A percentile compares a stretch with the other conserved stretches of the same genome.
These are phyloP conservation scores for Umbelopsis sp. DNA, from an alignment of 192 early-diverging fungal genomes.

Conservation along the genomic window DNA sequence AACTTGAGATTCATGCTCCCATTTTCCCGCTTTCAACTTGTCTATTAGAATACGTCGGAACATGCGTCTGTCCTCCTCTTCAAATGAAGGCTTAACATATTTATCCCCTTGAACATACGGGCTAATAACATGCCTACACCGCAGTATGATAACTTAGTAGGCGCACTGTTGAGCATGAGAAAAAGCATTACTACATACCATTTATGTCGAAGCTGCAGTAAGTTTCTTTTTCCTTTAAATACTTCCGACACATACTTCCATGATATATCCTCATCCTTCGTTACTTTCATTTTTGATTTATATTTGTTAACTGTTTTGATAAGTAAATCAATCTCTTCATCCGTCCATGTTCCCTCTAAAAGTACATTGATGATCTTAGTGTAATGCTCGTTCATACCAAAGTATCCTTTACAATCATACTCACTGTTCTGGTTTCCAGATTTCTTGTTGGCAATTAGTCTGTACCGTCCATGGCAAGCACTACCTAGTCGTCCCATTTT, in stretches of 20 bases:
- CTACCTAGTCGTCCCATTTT: background rate
- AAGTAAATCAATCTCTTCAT: background rate
- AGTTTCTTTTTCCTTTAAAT: background rate
- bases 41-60: background rate
- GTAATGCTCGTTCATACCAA: background rate
- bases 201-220: conserved; percentile 1
- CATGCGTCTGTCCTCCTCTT: background rate
- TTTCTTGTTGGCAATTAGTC: background rate
- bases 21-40: conserved; percentile 7
- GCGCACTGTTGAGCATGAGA: too few species aligned
- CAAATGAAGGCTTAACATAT: background rate
- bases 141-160: background rate
- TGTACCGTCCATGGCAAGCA: background rate
- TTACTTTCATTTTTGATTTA: conserved; percentile 9
- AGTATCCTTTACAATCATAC: background rate
- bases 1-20: conserved; percentile 6
- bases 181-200: background rate
- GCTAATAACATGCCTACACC: conserved; percentile 2
- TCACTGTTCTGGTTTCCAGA: background rate
- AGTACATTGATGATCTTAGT: background rate
- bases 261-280: conserved; percentile 4
- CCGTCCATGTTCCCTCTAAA: background rate
- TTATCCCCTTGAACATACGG: background rate
- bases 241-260: conserved; percentile 7
- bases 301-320: conserved; percentile 13